Evolutionary conservation across 306 rosid genomes (phyloP).

Genomic region (Acacia melanoxylon): DNA sequence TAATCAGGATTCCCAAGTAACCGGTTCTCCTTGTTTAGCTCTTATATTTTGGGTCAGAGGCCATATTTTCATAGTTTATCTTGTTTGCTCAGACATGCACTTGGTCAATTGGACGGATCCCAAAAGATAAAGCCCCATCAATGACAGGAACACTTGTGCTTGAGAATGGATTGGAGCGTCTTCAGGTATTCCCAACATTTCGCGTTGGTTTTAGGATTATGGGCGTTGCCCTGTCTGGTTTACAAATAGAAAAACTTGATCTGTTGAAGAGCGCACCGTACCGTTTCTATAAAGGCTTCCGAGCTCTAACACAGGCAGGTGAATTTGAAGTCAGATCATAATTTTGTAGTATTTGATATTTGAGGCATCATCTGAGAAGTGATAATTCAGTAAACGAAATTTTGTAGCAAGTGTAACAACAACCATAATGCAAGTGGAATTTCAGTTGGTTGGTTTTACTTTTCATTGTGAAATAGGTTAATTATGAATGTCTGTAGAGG

Average conservation of each 20-base stretch:
- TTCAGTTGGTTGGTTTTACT: not conserved
- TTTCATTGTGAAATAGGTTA: not conserved
- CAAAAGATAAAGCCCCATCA: conserved; percentile 88
- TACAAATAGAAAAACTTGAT: conserved; percentile 83
- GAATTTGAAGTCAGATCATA: conserved; percentile 83
- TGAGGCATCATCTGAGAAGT: not conserved
- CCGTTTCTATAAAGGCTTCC: conserved; percentile 88
- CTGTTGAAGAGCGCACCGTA: conserved; percentile 56
- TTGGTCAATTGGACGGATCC: conserved; percentile 87
- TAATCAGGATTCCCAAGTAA: too few relatives aligned
- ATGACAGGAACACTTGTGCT: conserved; percentile 88
- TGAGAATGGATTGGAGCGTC: conserved; percentile 75
- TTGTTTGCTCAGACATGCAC: conserved; percentile 61
- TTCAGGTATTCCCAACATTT: conserved; percentile 85
- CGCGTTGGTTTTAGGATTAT: conserved; percentile 76
- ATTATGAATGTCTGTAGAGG: too few relatives aligned
- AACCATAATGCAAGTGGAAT: not conserved
- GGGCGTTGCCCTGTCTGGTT: conserved; percentile 90
- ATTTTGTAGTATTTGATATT: not conserved
- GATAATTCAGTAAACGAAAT: conserved; percentile 22
- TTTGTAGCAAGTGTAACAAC: conserved; percentile 21
- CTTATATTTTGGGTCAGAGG: too few relatives aligned
- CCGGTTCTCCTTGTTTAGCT: too few relatives aligned
- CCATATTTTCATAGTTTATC: not conserved
- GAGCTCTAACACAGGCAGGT: conserved; percentile 83